Base-by-base conservation (phyloP, 1,139 yeast species). In the Candida glucosophila region DNA sequence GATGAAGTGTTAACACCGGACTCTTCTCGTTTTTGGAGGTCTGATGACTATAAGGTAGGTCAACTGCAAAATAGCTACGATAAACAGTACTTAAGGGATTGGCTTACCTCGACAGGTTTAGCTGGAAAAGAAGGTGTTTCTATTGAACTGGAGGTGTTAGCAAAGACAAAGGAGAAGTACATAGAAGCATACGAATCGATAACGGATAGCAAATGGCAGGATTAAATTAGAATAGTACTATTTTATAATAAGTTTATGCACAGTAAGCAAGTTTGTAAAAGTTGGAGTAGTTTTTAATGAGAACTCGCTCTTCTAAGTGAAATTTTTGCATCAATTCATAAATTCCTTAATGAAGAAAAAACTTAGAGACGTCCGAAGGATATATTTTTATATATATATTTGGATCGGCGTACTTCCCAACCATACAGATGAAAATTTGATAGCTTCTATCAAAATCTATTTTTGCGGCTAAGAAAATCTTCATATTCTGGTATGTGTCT, bases 1-100 rank as follows among this genome's bases (percentile, higher is more conserved):
- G 99, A 90, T 49, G 98, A 90, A 56, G 98, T 90, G 2, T 68
- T 90, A 43, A 90, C 99, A 3, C 99, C 99, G 4, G 99, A 90
- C 51, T 86, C 96, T 9, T 88, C 97, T 6, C 72, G 99, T 46
- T 90, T 90, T 63, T 90, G 99, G 99, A 75, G 73, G 41, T 78
- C 78, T 7, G 55, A 64, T 12, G 55, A 63, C 9, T 88, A 81
- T 52, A 51, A 58, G 33, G 35, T 83, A n/a, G 97, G 97, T 7
- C 51, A 67, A 37, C 58, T 81, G 11, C 97, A 86, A 54, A 94
- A 86, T 40, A 81, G 95, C 23, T 88, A 83, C 49, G 99, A 90
- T 55, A 90, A 90, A 55, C 98, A 90, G 56, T 90, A 78, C 48
- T 65, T 90, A 50, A 77, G 99, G 58, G 88, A 92, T 55, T 90